Conservation (phyloP, 2,329 filamentous ascomycete species). For the Fonsecaea multimorphosa region DNA sequence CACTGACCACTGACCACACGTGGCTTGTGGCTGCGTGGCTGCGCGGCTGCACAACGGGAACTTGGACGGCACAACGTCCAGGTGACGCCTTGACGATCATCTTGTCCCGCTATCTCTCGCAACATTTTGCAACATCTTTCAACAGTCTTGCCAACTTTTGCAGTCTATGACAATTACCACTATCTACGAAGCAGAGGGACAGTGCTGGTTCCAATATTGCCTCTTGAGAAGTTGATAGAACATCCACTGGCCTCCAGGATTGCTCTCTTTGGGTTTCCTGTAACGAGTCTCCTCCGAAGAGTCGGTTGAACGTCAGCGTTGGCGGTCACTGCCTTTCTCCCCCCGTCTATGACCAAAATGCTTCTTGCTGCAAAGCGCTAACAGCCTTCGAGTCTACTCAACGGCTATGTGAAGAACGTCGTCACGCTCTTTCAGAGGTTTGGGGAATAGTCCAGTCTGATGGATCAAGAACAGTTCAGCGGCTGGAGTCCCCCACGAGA, state of each 20-base stretch:
- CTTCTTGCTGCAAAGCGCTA: background rate
- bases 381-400: background rate
- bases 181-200: background rate
- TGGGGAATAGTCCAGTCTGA: background rate
- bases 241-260: background rate
- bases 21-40: background rate
- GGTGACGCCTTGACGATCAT: background rate
- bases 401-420: background rate
- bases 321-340: background rate
- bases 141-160: background rate
- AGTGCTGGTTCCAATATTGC: background rate
- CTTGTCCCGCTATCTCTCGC: background rate
- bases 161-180: background rate
- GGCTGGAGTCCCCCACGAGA: constrained; percentile 28
- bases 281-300: background rate
- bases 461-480: constrained; percentile 31
- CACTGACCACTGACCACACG: background rate
- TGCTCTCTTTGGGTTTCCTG: background rate
- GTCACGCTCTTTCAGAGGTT: background rate
- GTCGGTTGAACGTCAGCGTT: no score
- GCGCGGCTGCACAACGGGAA: background rate
- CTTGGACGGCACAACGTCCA: constrained; percentile 3
- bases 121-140: background rate
- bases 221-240: background rate
- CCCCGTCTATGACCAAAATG: background rate